Evolutionary conservation across 768 basidiomycete genomes (phyloP), one percentile per base, ranked within the genome.

Genomic region (Kwoniella botswanensis): DNA sequence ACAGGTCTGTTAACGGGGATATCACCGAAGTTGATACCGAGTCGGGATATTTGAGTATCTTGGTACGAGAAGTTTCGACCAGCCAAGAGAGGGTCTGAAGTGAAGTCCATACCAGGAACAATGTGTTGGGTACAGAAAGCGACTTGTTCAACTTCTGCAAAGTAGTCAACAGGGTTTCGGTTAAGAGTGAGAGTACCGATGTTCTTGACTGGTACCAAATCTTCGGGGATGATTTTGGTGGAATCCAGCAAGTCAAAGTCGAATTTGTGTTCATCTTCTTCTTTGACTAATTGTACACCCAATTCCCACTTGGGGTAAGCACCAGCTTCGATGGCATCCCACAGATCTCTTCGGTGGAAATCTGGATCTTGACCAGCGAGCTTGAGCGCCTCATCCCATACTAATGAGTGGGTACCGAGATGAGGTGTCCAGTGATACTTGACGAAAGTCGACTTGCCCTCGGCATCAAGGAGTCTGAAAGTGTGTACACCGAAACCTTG

Each of bases 341-440:
- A 88, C 2, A 95, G 84, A 78, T 95, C 93, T 78, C 93, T 91
- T 42, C 93, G 88, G 73, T 94, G 93, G 84, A 92, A 95, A 82
- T 94, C 93, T 13, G 94, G 93, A 82, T 95, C 93, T 81, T 93
- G 92, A 12, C 83, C 83, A 44, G 71, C 75, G 54, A 95, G 87
- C 81, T 94, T 94, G 71, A 95, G 85, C 0, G 92, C 92, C 75
- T 97, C 94, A 72, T 96, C 93, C 93, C 94, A 96, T 5, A 91
- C 85, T 17, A 95, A 85, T 68, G 89, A 90, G 79, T 94, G 91
- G 1, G 91, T 91, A 22, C 93, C 93, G 17, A 94, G 87, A 82
- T 93, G 90, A 88, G 18, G 93, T 89, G 88, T 88, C 86, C 89
- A 92, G 82, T 94, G 92, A 82, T 93, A 94, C 82, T 94, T 95